phyloP scores from a whole-genome alignment of 306 rosid species.

The Rosa rugosa region DNA sequence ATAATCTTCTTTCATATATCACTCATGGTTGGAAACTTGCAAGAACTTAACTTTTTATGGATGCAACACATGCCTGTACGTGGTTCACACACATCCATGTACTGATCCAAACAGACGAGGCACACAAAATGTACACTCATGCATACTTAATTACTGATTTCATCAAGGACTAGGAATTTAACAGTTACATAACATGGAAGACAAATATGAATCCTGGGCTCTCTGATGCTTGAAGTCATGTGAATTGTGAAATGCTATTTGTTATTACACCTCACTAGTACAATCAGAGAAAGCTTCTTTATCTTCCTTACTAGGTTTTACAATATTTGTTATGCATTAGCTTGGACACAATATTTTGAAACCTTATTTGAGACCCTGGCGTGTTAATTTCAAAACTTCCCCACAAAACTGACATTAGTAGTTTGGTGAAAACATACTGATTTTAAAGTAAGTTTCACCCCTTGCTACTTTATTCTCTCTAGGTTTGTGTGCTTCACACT shows the following conservation, averaged over 20 bases:
- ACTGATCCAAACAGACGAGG: neutral
- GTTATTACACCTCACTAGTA: neutral
- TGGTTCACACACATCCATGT: neutral
- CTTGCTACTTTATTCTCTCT: constrained; percentile 28
- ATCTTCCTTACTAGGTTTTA: neutral
- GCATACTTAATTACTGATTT: neutral
- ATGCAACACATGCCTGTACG: neutral
- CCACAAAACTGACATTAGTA: neutral
- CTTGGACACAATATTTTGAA: neutral
- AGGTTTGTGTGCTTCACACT: constrained; percentile 91
- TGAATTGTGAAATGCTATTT: neutral
- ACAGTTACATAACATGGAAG: neutral
- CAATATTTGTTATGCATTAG: neutral
- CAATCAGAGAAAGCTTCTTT: neutral
- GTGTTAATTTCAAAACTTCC: neutral
- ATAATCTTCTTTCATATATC: neutral
- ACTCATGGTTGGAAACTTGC: neutral
- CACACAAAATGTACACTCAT: neutral
- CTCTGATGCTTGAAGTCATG: neutral
- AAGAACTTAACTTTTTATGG: neutral
- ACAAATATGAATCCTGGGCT: neutral
- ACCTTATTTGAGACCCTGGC: constrained; percentile 3
- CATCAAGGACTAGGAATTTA: neutral
- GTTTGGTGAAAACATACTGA: neutral
- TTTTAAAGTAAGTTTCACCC: constrained; percentile 3